Conservation (phyloP, 305 asterid genomes). For the Solanum hybrid region DNA sequence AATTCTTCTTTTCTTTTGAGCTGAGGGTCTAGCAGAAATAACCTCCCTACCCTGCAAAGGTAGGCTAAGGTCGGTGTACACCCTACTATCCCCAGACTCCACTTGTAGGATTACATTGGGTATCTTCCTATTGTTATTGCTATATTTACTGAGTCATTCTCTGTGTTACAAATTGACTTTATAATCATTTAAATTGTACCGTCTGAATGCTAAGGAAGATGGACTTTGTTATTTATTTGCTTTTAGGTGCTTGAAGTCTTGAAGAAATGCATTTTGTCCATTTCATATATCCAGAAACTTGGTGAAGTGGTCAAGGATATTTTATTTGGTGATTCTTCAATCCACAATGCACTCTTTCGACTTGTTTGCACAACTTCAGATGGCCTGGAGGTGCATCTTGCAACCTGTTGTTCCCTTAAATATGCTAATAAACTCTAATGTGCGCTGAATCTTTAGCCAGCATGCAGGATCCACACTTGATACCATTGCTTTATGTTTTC, state of each 20-base stretch:
- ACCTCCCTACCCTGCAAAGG: background rate
- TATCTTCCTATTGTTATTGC: background rate
- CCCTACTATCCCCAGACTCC: background rate
- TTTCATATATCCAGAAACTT: constrained; percentile 41
- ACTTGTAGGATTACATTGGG: background rate
- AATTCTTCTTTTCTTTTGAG: background rate
- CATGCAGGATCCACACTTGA: background rate
- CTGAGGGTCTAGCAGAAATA: background rate
- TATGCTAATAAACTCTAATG: background rate
- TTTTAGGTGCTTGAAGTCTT: constrained; percentile 77
- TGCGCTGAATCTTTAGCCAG: background rate
- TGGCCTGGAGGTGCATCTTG: constrained; percentile 62
- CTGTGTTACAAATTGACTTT: background rate
- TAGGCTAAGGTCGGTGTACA: background rate
- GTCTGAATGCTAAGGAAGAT: background rate
- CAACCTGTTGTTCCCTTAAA: constrained; percentile 9
- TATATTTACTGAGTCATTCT: background rate
- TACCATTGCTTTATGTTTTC: constrained; percentile 4
- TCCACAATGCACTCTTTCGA: constrained; percentile 70
- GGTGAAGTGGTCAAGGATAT: constrained; percentile 57
- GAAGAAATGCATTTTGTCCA: constrained; percentile 56
- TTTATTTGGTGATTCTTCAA: constrained; percentile 71
- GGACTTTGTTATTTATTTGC: constrained; percentile 7
- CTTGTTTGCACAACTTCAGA: constrained; percentile 74
- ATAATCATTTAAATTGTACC: background rate